A percentile compares a stretch with the other conserved stretches of the same genome.
Conservation (phyloP, 2,329 filamentous ascomycete genomes). For the Cordyceps militaris region DNA sequence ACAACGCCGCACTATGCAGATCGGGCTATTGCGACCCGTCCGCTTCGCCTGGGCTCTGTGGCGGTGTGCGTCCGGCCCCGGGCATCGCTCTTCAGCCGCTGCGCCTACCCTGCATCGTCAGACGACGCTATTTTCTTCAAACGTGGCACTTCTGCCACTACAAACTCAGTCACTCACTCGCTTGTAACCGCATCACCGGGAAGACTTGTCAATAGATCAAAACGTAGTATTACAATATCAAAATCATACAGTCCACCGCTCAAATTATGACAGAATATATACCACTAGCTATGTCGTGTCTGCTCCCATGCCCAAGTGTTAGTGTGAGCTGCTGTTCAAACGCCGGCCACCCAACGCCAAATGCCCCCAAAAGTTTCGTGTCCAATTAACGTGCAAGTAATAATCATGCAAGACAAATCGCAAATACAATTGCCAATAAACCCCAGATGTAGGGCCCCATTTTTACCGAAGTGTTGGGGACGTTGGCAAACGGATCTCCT, state of each 20-base stretch:
- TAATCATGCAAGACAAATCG: not conserved
- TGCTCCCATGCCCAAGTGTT: not conserved
- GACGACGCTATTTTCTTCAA: too few species aligned
- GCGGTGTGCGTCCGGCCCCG: not conserved
- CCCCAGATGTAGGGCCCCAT: not conserved
- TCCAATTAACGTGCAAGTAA: not conserved
- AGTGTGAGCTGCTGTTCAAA: not conserved
- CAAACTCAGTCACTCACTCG: too few species aligned
- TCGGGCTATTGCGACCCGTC: not conserved
- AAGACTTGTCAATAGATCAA: not conserved
- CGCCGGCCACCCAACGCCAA: not conserved
- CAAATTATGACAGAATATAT: not conserved
- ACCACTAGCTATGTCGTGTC: not conserved
- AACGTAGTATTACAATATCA: not conserved
- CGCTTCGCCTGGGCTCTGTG: not conserved
- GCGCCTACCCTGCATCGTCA: not conserved
- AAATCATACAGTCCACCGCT: not conserved
- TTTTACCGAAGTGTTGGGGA: not conserved
- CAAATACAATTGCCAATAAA: not conserved
- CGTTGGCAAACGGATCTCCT: conserved; percentile 8
- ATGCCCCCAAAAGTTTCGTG: not conserved
- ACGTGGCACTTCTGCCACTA: too few species aligned
- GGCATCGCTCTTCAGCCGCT: not conserved
- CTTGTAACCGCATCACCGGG: too few species aligned
- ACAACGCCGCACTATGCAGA: not conserved